Evolutionary conservation across 805 yeast species (phyloP).

Genomic region (Sungouiella blattae): DNA sequence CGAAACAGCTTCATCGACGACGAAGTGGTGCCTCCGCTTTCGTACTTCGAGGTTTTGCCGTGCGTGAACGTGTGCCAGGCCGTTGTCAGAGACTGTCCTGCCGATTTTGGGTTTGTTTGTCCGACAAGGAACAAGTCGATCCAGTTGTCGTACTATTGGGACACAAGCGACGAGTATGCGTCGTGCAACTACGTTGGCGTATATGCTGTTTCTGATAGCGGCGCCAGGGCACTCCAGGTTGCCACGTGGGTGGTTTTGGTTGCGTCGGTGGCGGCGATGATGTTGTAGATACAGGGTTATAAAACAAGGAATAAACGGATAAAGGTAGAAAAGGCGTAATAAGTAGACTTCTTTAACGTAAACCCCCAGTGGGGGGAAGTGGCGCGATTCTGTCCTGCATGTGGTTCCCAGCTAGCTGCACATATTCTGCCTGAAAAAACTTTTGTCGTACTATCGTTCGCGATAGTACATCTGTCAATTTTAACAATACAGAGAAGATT

Average conservation of each 20-base stretch:
- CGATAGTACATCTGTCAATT: slow-evolving; percentile 84
- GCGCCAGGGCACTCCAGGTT: not conserved
- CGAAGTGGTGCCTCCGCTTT: slow-evolving; percentile 48
- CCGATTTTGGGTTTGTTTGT: slow-evolving; percentile 70
- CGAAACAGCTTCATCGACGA: slow-evolving; percentile 60
- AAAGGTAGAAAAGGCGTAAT: no score
- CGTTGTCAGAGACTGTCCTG: slow-evolving; percentile 80
- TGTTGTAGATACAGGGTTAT: no score
- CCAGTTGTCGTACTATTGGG: slow-evolving; percentile 44
- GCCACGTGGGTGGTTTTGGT: not conserved
- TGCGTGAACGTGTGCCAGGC: slow-evolving; percentile 78
- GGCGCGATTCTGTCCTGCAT: no score
- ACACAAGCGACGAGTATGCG: slow-evolving; percentile 21
- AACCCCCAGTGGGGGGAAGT: no score
- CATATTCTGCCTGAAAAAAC: not conserved
- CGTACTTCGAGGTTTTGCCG: slow-evolving; percentile 80
- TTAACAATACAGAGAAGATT: slow-evolving; percentile 99
- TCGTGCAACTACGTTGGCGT: slow-evolving; percentile 38
- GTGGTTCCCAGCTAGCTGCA: no score
- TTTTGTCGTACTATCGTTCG: slow-evolving; percentile 37
- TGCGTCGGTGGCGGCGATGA: not conserved
- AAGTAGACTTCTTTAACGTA: no score
- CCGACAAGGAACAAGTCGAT: slow-evolving; percentile 46
- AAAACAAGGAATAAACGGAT: no score
- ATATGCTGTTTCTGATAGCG: not conserved